phyloP scores from a whole-genome alignment of 345 rosid species.

The Lenwebbia sp. region DNA sequence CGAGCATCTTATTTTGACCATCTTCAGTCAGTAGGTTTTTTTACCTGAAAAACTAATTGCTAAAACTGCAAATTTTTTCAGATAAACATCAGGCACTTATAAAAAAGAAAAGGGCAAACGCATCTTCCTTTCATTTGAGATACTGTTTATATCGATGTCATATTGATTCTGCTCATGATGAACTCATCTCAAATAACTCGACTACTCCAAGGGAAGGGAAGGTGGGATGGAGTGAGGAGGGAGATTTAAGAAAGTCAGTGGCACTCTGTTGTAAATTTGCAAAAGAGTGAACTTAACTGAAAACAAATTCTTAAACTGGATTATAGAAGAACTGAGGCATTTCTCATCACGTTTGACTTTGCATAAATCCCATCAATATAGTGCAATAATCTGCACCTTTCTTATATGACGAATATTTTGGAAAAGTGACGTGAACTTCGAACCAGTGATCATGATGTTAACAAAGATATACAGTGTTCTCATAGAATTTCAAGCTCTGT shows the following conservation, averaged over 20 bases:
- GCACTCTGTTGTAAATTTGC: background rate
- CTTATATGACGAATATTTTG: background rate
- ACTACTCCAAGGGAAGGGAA: background rate
- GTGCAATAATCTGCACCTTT: background rate
- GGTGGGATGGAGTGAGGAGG: background rate
- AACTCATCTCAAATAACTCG: background rate
- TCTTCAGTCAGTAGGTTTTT: background rate
- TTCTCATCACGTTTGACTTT: background rate
- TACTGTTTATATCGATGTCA: background rate
- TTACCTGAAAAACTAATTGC: background rate
- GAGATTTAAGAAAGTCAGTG: background rate
- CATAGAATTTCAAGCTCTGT: background rate
- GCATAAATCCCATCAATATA: background rate
- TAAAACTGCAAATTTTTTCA: background rate
- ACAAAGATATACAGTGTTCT: background rate
- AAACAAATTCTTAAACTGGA: background rate
- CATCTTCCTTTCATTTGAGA: background rate
- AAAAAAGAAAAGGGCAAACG: background rate
- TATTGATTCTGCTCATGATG: background rate
- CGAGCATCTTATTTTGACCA: background rate
- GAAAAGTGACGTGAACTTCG: background rate
- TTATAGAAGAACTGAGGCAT: background rate
- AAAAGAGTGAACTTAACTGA: background rate
- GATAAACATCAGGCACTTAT: background rate
- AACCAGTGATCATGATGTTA: background rate